phyloP scores from a whole-genome alignment of 75 land plant species.

The Azolla pinnata region DNA sequence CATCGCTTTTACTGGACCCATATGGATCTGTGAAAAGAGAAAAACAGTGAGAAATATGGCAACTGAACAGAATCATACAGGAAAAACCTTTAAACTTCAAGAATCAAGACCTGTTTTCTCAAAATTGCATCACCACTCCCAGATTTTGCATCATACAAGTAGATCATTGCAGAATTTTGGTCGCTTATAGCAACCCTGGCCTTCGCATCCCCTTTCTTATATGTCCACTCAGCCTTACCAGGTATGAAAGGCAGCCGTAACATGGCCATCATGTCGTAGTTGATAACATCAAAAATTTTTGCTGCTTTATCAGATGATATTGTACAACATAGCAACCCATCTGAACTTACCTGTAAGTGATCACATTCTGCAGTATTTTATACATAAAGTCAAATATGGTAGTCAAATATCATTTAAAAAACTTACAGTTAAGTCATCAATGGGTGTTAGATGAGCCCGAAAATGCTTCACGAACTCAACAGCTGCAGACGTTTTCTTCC shows the following conservation, averaged over 20 bases:
- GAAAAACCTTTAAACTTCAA: not conserved
- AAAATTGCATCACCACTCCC: conserved; percentile 73
- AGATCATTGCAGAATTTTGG: conserved; percentile 48
- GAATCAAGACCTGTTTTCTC: conserved; percentile 51
- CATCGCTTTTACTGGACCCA: conserved; percentile 67
- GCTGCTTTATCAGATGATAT: conserved; percentile 79
- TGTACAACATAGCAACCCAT: conserved; percentile 96
- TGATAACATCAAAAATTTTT: conserved; percentile 93
- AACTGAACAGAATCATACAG: not conserved
- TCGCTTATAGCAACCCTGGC: conserved; percentile 91
- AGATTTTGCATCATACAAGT: conserved; percentile 84
- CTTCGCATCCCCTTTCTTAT: conserved; percentile 82
- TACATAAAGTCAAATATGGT: no score
- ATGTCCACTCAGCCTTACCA: conserved; percentile 89
- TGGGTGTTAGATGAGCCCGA: conserved; percentile 89
- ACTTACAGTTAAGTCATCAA: conserved; percentile 95
- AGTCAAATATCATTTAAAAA: conserved; percentile 3
- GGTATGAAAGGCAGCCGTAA: conserved; percentile 68
- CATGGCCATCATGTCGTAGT: conserved; percentile 99
- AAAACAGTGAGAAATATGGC: conserved; percentile 4
- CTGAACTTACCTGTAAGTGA: conserved; percentile 83
- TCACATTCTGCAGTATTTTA: no score
- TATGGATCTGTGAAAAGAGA: conserved; percentile 45
- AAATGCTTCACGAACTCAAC: conserved; percentile 99
- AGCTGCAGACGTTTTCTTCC: conserved; percentile 89